Percentiles rank a stretch among this genome's conserved stretches.
phyloP scores from a whole-genome alignment of 768 basidiomycete species.

The Naganishia vaughanmartiniae region DNA sequence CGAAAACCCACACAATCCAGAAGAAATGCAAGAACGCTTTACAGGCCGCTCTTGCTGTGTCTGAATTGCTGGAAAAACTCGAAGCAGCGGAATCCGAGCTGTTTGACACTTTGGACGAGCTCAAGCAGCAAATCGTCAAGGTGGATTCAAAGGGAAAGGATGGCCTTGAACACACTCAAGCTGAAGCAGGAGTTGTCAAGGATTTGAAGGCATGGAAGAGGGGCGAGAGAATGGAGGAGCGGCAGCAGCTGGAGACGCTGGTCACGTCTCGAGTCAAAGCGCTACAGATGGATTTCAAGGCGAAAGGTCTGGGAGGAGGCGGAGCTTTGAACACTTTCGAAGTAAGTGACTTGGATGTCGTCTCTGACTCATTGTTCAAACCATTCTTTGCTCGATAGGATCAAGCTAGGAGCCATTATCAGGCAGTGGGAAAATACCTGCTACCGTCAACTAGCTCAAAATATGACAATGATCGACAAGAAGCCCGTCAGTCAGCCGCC shows the following conservation, averaged over 20 bases:
- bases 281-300: constrained; percentile 18
- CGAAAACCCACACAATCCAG: neutral
- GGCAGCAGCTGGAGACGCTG: constrained; percentile 18
- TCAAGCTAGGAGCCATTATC: constrained; percentile 3
- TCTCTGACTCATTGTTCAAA: neutral
- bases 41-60: neutral
- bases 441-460: neutral
- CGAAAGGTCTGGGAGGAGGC: constrained; percentile 17
- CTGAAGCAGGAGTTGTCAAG: neutral
- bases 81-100: constrained; percentile 16
- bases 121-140: constrained; percentile 12
- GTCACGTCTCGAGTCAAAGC: constrained; percentile 18
- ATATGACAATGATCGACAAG: neutral
- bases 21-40: constrained; percentile 18
- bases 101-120: neutral
- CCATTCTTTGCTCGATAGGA: neutral
- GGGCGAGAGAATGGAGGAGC: constrained; percentile 22
- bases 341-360: neutral
- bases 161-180: neutral
- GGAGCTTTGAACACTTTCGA: constrained; percentile 26
- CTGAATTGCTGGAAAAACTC: constrained; percentile 18
- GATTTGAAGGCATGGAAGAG: constrained; percentile 21
- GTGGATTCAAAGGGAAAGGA: constrained; percentile 11
- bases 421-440: neutral
- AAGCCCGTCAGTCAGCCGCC: neutral